Evolutionary conservation across 441 rosid species (phyloP), one percentile per base, ranked within the genome.

Genomic region (Arabidopsis hybrid): DNA sequence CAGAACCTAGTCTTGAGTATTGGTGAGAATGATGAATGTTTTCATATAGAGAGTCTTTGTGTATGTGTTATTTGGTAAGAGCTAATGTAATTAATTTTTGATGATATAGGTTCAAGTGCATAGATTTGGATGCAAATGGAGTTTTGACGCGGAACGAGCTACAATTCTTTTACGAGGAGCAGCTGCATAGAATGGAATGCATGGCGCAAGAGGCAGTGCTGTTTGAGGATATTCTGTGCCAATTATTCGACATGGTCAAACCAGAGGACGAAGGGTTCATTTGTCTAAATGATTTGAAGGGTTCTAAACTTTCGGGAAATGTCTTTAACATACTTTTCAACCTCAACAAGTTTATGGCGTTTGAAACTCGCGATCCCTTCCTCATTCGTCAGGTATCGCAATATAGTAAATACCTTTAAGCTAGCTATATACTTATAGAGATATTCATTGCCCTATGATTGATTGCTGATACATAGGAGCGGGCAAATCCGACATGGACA

Each of bases 201-300:
- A 88, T 95, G 99, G 98, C 96, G 1, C 99, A 95, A 78, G 99
- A 95, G 73, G 98, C 98, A 16, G 99, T 95, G 43, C 85, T 95
- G 39, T 92, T 92, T 81, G 99, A 95, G 83, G 99, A 95, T 85
- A 92, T 95, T 66, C 74, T 95, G 40, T 95, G 99, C 83, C 99
- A 95, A 82, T 86, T 95, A 79, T 89, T 92, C 63, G 99, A 95
- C 81, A 95, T 95, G 99, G 85, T 92, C 76, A 88, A 88, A 78
- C 92, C 97, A 34, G 87, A 91, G 90, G 74, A 83, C 65, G 93
- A 91, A 74, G 87, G 92, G 74, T 92, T 65, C 77, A 73, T 95
- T 72, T 86, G 86, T 45, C 78, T 92, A 35, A 79, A 61, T 65
- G 98, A 95, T 85, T 82, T 95, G 72, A 95, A 89, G 80, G 89